Evolutionary conservation across 1,139 yeast species (phyloP), one percentile per base, ranked within the genome.

Genomic region (Yamadazyma atmosphaerica): DNA sequence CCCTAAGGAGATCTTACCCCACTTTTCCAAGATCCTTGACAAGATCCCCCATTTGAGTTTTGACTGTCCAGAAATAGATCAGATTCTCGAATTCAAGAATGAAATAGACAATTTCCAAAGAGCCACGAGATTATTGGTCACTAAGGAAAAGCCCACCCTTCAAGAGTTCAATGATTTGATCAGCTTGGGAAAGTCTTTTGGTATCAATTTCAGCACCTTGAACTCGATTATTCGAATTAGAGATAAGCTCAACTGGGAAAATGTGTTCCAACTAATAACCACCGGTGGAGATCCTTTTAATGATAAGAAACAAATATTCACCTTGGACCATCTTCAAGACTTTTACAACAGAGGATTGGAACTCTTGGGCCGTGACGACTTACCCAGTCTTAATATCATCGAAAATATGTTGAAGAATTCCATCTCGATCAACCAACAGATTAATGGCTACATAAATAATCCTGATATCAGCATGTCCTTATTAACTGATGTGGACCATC

Each of bases 41-140:
- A 68, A 67, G 35, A 74, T 83, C 6, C 76, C 81, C 1, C 50
- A 56, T 0, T 53, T 83, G 37, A 72, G 76, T 17, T 77, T 84
- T 41, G 58, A 70, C 3, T 65, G 80, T 26, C 70, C 79, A 1
- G 92, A 84, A 52, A 68, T 80, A 41, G 82, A 76, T n/a, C 81
- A 76, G 48, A 59, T 85, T 7, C 45, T 72, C 9, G 83, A 77
- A 44, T 70, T 81, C 37, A 73, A 74, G 16, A 59, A 54, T 26
- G 85, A 80, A 46, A 72, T 85, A 33, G 71, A 68, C 37, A 69
- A 70, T 35, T 85, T 74, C 55, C 81, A 77, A 44, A 58, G 66
- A 32, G 72, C 76, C 10, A 79, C 79, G 21, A 55, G 75, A 13
- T 47, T 57, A 4, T 59, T 74, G 17, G 47, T 71, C 10, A 47